A percentile compares a stretch with the other conserved stretches of the same genome.
phyloP scores from a whole-genome alignment of 345 rosid species.

The Gossypium longicalyx region DNA sequence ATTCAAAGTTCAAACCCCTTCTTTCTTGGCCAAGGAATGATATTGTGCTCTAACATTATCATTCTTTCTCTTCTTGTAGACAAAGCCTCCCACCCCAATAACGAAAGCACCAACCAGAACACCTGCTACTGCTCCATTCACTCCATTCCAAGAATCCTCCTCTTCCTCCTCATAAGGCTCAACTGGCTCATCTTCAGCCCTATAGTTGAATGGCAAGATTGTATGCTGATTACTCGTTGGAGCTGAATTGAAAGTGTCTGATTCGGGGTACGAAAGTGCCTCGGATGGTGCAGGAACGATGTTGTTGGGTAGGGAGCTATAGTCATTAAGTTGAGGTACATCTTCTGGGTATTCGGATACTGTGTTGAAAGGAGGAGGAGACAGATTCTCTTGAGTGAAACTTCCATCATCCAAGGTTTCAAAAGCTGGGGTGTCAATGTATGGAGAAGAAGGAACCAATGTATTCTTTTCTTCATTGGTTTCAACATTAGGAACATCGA shows the following conservation, averaged over 20 bases:
- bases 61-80: conserved; percentile 14
- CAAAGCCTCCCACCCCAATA: conserved; percentile 21
- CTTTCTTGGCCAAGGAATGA: conserved; percentile 21
- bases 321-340: conserved; percentile 6
- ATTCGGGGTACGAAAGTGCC: neutral
- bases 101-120: conserved; percentile 5
- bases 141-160: conserved; percentile 11
- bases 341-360: conserved; percentile 4
- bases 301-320: conserved; percentile 3
- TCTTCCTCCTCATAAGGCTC: conserved; percentile 5
- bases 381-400: conserved; percentile 11
- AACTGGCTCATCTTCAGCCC: conserved; percentile 18
- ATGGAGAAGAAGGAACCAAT: neutral
- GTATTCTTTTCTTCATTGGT: neutral
- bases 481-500: neutral
- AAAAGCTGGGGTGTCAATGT: neutral
- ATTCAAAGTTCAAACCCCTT: neutral
- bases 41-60: conserved; percentile 18
- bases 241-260: neutral
- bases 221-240: neutral
- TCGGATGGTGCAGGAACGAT: conserved; percentile 1
- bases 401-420: conserved; percentile 5
- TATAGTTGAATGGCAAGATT: conserved; percentile 17
- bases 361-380: neutral
- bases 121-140: conserved; percentile 3